Conservation (phyloP, 805 yeast genomes). For the Lachancea fermentati region DNA sequence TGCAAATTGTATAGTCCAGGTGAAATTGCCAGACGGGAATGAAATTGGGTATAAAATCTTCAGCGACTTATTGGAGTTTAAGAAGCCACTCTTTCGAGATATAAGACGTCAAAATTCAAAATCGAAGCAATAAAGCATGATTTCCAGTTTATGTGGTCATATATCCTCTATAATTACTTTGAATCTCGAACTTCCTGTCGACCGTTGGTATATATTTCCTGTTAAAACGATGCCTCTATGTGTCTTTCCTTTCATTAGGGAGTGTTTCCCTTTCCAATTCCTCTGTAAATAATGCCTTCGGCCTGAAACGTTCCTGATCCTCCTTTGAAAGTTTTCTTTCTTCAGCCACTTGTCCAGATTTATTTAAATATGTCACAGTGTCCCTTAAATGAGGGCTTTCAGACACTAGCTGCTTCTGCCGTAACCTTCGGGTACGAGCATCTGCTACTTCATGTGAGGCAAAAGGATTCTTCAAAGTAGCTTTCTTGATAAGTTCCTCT, state of each 20-base stretch:
- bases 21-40: conserved; percentile 47
- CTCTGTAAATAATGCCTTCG: conserved; percentile 26
- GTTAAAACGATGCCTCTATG: background rate
- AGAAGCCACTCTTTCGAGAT: conserved; percentile 59
- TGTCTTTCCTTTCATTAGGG: conserved; percentile 2
- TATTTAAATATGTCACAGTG: conserved; percentile 30
- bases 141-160: no score
- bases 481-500: conserved; percentile 16
- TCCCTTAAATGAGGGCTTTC: conserved; percentile 21
- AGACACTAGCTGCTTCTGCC: conserved; percentile 13
- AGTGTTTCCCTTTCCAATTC: conserved; percentile 11
- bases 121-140: conserved; percentile 3
- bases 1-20: conserved; percentile 49
- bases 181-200: no score
- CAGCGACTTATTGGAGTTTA: conserved; percentile 54
- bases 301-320: conserved; percentile 24
- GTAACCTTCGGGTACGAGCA: conserved; percentile 11
- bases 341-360: conserved; percentile 30
- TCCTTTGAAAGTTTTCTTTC: conserved; percentile 18
- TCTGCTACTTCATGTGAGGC: conserved; percentile 8
- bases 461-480: conserved; percentile 26
- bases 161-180: no score
- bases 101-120: conserved; percentile 37
- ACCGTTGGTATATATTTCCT: background rate
- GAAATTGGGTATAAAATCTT: conserved; percentile 54